Base-by-base conservation (phyloP, 2,329 filamentous ascomycete genomes). In the Parastagonospora nodorum region DNA sequence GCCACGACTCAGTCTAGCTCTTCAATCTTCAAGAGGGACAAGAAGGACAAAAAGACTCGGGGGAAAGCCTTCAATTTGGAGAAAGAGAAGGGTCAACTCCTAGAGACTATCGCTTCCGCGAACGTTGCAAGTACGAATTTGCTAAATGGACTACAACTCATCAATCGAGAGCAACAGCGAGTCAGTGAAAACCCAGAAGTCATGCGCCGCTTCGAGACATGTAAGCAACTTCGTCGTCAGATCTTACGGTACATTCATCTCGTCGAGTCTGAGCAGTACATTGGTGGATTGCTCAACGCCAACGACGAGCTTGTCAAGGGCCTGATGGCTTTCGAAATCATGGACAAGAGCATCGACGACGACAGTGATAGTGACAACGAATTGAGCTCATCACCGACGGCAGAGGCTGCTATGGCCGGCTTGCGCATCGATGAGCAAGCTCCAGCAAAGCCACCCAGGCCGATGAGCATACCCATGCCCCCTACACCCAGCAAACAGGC, bases 291-390 rank as follows among this genome's bases (percentile, higher is more conserved):
- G 4, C 86, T 99, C 14, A 90, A 94, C 66, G 92, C 93, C 58
- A 97, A 99, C 66, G 94, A 99, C 65, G 90, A 96, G 74, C 86
- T 99, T n/a, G 90, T 97, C 35, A 88, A 88, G 55, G 91, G 92
- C 1, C 81, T 99, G 50, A 96, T 96, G 84, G 89, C 92, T 0
- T 99, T 92, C 68, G 93, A 97, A 74, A 90, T 97, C 63, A 84
- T 97, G 57, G 93, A 99, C 69, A 86, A 88, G 53, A 92, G 89
- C 41, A 89, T 93, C 57, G 88, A 91, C 58, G 84, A 87, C 56
- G 85, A 88, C 61, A 86, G 84, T 51, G 84, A 87, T 63, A 86
- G 83, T 55, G 85, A 87, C 44, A 75, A 75, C 11, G 80, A 81
- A 57, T 51, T 57, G 8, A 44, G 42, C 12, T 51, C 50, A 8